Evolutionary conservation across 2,329 filamentous ascomycete genomes (phyloP).

Genomic region (Fusarium avenaceum): DNA sequence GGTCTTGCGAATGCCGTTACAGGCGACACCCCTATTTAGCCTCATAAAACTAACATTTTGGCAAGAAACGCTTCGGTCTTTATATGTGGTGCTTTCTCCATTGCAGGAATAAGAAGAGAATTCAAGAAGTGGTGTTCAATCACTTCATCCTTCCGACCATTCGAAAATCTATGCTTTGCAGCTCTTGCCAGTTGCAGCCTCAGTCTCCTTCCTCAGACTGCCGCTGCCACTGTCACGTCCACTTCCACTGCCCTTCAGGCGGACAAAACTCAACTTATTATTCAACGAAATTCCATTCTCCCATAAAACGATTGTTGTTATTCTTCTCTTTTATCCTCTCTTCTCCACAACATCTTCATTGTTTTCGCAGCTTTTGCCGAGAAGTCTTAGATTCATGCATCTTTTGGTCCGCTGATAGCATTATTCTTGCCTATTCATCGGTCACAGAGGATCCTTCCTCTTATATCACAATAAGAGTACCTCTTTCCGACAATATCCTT

Average conservation of each 20-base stretch:
- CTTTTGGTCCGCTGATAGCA: constrained; percentile 34
- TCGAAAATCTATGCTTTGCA: background rate
- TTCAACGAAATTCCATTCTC: constrained; percentile 21
- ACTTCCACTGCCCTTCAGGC: constrained; percentile 4
- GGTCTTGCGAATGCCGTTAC: background rate
- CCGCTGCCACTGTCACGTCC: constrained; percentile 21
- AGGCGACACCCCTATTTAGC: background rate
- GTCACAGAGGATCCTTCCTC: constrained; percentile 30
- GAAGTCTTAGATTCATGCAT: constrained; percentile 15
- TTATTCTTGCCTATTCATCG: constrained; percentile 42
- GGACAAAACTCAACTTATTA: background rate
- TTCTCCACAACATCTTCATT: constrained; percentile 4
- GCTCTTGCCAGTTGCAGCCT: constrained; percentile 24
- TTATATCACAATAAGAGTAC: constrained; percentile 15
- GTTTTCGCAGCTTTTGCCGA: constrained; percentile 16
- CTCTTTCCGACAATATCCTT: constrained; percentile 37
- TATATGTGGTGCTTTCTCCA: background rate
- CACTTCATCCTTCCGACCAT: background rate
- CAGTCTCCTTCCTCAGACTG: constrained; percentile 4
- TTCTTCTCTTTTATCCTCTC: constrained; percentile 14
- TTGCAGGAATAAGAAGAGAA: background rate
- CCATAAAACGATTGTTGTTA: constrained; percentile 4
- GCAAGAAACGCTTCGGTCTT: background rate
- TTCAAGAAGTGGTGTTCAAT: background rate
- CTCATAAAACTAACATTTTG: background rate